Evolutionary conservation across 2,329 filamentous ascomycete genomes (phyloP).

Genomic region (Colletotrichum euphorbiae): DNA sequence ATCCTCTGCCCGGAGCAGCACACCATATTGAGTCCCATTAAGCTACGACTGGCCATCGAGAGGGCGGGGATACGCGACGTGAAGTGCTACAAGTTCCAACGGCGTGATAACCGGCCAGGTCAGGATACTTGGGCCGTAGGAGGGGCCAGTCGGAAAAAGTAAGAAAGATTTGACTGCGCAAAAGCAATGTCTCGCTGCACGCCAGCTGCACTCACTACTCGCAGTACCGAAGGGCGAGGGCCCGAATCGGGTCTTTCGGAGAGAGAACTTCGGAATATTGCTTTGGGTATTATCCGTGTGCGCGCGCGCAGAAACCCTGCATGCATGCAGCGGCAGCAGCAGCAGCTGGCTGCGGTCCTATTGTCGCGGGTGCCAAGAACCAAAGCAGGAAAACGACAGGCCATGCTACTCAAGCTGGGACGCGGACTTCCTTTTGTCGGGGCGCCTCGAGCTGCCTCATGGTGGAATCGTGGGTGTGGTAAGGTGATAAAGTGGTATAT

Average conservation of each 20-base stretch:
- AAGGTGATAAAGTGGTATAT: neutral
- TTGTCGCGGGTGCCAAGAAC: neutral
- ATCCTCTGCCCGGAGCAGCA: slow-evolving; percentile 1
- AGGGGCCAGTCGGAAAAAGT: neutral
- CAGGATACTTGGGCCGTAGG: too few species aligned
- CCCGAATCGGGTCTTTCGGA: slow-evolving; percentile 1
- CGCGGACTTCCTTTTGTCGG: slow-evolving; percentile 3
- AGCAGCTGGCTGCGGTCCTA: neutral
- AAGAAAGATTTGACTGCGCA: neutral
- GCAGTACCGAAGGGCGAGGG: slow-evolving; percentile 4
- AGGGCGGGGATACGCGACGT: neutral
- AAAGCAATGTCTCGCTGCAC: neutral
- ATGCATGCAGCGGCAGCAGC: neutral
- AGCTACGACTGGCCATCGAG: neutral
- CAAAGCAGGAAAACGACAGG: neutral
- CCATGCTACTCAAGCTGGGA: slow-evolving; percentile 2
- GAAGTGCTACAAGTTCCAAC: neutral
- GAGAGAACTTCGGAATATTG: neutral
- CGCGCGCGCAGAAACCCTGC: neutral
- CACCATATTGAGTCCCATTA: neutral
- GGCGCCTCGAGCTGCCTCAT: neutral
- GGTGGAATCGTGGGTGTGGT: slow-evolving; percentile 2
- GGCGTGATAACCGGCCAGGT: too few species aligned
- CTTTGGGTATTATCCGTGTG: neutral
- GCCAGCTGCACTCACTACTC: neutral